These are phyloP conservation scores for Colletotrichum sp. DNA, from an alignment of 2,329 filamentous ascomycete genomes.

Conservation along the genomic window DNA sequence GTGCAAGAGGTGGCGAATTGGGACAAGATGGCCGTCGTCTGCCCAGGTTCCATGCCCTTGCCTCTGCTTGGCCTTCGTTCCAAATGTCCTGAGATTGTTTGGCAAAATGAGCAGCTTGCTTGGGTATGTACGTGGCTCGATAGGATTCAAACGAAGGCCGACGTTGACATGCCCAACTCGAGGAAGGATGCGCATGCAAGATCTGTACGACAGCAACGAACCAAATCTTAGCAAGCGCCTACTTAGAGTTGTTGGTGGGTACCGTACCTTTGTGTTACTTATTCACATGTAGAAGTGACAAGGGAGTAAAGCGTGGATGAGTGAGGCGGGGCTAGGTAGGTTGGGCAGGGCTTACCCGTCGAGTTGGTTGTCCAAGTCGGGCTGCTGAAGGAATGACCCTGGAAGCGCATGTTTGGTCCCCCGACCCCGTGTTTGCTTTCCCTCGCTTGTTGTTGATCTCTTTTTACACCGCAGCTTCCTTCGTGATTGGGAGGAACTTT, in stretches of 20 bases:
- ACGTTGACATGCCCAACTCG: background rate
- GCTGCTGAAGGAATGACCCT: background rate
- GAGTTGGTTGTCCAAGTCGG: background rate
- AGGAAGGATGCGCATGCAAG: background rate
- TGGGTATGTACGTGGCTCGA: background rate
- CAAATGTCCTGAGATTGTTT: background rate
- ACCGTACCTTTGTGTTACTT: background rate
- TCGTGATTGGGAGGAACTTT: background rate
- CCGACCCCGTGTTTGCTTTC: background rate
- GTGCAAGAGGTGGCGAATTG: background rate
- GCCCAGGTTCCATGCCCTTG: background rate
- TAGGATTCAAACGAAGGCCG: background rate
- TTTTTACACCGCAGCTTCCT: background rate
- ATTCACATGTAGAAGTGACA: background rate
- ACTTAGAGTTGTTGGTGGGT: background rate
- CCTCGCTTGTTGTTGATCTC: background rate
- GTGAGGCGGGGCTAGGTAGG: background rate
- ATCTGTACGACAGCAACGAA: background rate
- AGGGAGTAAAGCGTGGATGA: background rate
- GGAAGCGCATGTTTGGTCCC: background rate
- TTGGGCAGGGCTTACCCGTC: background rate
- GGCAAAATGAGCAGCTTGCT: background rate
- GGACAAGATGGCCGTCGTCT: background rate
- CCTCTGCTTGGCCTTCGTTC: background rate
- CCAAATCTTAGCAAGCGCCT: background rate